These are phyloP conservation scores for Harrya chromipes DNA, from an alignment of 768 basidiomycete genomes.

Conservation along the genomic window DNA sequence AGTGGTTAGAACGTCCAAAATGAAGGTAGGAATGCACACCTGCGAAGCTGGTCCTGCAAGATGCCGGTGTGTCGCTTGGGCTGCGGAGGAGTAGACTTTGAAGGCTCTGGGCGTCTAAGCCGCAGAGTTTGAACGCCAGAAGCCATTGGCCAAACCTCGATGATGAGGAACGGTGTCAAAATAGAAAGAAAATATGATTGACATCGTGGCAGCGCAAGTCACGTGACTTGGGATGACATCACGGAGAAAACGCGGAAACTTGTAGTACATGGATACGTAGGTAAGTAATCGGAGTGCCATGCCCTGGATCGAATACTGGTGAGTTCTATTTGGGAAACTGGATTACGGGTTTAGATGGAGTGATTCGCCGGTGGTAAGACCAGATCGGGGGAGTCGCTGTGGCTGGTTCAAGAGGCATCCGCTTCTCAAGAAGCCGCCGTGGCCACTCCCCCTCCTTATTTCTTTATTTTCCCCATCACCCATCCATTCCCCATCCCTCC, in stretches of 20 bases:
- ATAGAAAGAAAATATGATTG: background rate
- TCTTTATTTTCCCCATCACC: slow-evolving; percentile 19
- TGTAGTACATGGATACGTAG: too few relatives aligned
- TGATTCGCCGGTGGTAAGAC: slow-evolving; percentile 29
- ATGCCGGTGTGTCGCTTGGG: slow-evolving; percentile 59
- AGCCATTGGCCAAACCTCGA: slow-evolving; percentile 31
- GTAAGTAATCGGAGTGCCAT: background rate
- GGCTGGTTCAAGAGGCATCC: slow-evolving; percentile 21
- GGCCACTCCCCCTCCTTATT: slow-evolving; percentile 25
- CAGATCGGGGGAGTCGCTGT: slow-evolving; percentile 31
- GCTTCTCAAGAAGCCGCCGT: slow-evolving; percentile 29
- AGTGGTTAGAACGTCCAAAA: slow-evolving; percentile 8
- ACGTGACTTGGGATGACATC: slow-evolving; percentile 12
- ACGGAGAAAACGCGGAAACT: slow-evolving; percentile 1
- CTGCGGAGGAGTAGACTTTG: slow-evolving; percentile 25
- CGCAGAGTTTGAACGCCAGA: slow-evolving; percentile 49
- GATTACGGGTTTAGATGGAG: slow-evolving; percentile 13
- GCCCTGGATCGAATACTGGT: background rate
- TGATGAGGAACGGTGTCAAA: background rate
- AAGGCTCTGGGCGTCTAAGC: slow-evolving; percentile 43
- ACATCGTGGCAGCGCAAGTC: background rate
- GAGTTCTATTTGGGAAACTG: slow-evolving; percentile 7
- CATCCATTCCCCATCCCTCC: slow-evolving; percentile 2
- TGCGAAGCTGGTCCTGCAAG: slow-evolving; percentile 76
- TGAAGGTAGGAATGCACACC: slow-evolving; percentile 37